These are phyloP conservation scores for Auricularia heimuer DNA, from an alignment of 768 basidiomycete species.

Conservation along the genomic window DNA sequence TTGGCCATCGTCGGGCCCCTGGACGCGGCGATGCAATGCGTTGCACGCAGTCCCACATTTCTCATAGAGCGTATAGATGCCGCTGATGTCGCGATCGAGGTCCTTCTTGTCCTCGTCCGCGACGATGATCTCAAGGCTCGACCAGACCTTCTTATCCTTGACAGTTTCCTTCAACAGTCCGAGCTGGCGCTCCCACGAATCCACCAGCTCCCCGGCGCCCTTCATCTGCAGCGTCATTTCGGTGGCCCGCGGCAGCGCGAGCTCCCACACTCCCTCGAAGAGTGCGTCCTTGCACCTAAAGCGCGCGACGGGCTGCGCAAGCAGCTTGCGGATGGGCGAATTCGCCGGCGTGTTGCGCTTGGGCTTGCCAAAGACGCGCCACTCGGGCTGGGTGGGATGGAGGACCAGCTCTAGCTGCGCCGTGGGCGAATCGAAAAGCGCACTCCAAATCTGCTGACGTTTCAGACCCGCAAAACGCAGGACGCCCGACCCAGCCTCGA, in stretches of 20 bases:
- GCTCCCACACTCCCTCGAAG: conserved; percentile 68
- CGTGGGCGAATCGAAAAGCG: conserved; percentile 58
- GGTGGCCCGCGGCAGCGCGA: conserved; percentile 57
- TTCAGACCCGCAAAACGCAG: conserved; percentile 78
- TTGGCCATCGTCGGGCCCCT: conserved; percentile 33
- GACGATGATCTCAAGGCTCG: conserved; percentile 55
- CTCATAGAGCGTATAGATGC: conserved; percentile 66
- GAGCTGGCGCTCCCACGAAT: conserved; percentile 77
- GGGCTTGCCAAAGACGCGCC: conserved; percentile 74
- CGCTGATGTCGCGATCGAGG: conserved; percentile 76
- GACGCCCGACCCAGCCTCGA: conserved; percentile 48
- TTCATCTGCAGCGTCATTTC: conserved; percentile 51
- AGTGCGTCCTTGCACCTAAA: conserved; percentile 46
- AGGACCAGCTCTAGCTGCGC: conserved; percentile 70
- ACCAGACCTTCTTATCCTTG: conserved; percentile 57
- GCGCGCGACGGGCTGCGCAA: conserved; percentile 71
- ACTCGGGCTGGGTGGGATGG: conserved; percentile 69
- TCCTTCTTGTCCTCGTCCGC: conserved; percentile 32
- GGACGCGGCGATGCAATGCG: conserved; percentile 62
- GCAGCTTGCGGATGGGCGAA: conserved; percentile 62
- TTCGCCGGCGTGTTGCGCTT: conserved; percentile 61
- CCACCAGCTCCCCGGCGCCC: conserved; percentile 58
- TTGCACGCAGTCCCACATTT: conserved; percentile 85
- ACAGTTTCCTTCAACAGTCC: conserved; percentile 60
- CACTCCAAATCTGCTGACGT: conserved; percentile 83